phyloP scores from a whole-genome alignment of 148 eudicot species.

The Nepenthes gracilis region DNA sequence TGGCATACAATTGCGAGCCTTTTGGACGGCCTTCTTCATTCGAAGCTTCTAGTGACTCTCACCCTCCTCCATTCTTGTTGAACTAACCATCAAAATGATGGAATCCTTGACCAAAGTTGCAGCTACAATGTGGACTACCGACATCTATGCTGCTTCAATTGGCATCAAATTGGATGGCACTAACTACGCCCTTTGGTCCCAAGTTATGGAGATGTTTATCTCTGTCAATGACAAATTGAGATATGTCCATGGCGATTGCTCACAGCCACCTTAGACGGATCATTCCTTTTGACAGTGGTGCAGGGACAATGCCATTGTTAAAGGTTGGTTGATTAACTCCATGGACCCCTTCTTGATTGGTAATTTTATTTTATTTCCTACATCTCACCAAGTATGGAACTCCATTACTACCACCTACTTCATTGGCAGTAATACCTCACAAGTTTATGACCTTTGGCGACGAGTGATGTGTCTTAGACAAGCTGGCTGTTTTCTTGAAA shows the following conservation, averaged over 20 bases:
- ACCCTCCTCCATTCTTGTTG: too few species aligned
- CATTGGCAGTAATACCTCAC: slow-evolving; percentile 4
- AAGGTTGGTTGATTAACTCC: slow-evolving; percentile 1
- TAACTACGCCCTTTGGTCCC: neutral
- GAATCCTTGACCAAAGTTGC: too few species aligned
- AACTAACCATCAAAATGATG: too few species aligned
- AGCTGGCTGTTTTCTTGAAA: neutral
- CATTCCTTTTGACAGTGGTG: neutral
- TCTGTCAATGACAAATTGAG: neutral
- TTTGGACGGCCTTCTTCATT: too few species aligned
- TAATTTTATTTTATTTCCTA: slow-evolving; percentile 4
- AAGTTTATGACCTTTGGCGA: slow-evolving; percentile 3
- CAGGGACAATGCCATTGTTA: neutral
- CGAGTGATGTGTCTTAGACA: neutral
- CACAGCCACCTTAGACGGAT: neutral
- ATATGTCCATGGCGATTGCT: neutral
- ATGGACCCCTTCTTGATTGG: neutral
- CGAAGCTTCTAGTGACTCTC: too few species aligned
- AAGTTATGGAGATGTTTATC: neutral
- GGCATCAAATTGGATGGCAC: neutral
- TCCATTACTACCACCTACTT: slow-evolving; percentile 5
- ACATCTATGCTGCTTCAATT: too few species aligned
- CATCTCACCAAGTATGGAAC: slow-evolving; percentile 5
- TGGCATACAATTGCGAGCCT: too few species aligned
- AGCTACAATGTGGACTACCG: too few species aligned